phyloP scores from a whole-genome alignment of 768 basidiomycete genomes.

The Mycena olivaceomarginata region DNA sequence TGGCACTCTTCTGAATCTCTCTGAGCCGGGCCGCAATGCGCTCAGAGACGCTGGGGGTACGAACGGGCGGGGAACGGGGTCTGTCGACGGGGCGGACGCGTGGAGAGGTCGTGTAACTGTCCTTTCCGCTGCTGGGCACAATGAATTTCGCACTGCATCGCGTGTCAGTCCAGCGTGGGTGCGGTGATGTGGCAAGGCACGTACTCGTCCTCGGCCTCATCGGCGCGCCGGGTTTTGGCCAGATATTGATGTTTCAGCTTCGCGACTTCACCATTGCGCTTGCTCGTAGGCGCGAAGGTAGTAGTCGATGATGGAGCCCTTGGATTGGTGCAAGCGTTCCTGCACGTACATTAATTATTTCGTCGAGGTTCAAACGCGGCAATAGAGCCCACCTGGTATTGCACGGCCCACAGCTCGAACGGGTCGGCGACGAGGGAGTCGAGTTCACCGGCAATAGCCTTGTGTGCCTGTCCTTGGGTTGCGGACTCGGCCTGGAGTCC shows the following conservation, averaged over 20 bases:
- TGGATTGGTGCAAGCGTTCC: slow-evolving; percentile 79
- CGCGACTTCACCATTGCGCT: slow-evolving; percentile 78
- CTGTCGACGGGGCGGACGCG: slow-evolving; percentile 75
- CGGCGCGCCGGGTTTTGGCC: slow-evolving; percentile 86
- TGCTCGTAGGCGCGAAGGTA: slow-evolving; percentile 86
- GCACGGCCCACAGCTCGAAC: slow-evolving; percentile 86
- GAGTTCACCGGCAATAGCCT: slow-evolving; percentile 83
- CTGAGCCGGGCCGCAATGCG: slow-evolving; percentile 90
- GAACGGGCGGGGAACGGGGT: slow-evolving; percentile 70
- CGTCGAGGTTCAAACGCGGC: slow-evolving; percentile 28
- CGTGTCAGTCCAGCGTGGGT: slow-evolving; percentile 32
- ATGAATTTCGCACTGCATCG: slow-evolving; percentile 83
- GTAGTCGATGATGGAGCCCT: slow-evolving; percentile 74
- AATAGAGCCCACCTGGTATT: slow-evolving; percentile 74
- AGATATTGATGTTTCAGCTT: slow-evolving; percentile 88
- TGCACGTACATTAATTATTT: slow-evolving; percentile 50
- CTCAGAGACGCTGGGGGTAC: slow-evolving; percentile 90
- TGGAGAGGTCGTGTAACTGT: slow-evolving; percentile 91
- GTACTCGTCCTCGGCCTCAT: slow-evolving; percentile 96
- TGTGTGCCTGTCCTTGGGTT: slow-evolving; percentile 85
- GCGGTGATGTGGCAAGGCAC: slow-evolving; percentile 54
- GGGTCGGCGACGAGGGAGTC: slow-evolving; percentile 85
- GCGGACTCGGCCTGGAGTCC: slow-evolving; percentile 86
- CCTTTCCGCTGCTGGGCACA: slow-evolving; percentile 80
- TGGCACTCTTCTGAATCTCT: slow-evolving; percentile 79